These are phyloP conservation scores for Nicotiana otophora DNA, from an alignment of 257 asterid species.

Conservation along the genomic window DNA sequence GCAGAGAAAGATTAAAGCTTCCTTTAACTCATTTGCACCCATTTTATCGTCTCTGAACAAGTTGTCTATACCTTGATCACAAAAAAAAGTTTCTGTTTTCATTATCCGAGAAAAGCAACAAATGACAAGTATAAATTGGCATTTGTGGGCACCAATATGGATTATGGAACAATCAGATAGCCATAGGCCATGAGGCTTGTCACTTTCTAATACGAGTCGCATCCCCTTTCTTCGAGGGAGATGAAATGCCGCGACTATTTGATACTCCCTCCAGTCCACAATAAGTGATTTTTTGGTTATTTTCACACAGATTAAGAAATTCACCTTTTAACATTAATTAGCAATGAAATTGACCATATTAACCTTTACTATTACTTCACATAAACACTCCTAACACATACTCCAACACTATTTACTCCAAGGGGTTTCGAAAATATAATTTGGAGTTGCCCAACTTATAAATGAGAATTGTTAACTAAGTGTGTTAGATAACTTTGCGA, in stretches of 20 bases:
- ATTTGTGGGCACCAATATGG: not conserved
- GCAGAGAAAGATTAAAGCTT: conserved; percentile 34
- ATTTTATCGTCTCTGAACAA: conserved; percentile 8
- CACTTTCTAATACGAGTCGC: not conserved
- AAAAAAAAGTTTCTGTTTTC: not conserved
- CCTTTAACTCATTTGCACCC: conserved; percentile 27
- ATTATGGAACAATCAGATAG: not conserved
- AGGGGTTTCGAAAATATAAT: not conserved
- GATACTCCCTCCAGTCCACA: not conserved
- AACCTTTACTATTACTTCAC: too few relatives aligned
- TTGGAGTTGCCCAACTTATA: not conserved
- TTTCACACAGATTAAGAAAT: too few relatives aligned
- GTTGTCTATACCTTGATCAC: not conserved
- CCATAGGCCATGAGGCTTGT: not conserved
- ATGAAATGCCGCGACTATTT: not conserved
- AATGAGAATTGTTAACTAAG: not conserved
- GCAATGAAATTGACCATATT: too few relatives aligned
- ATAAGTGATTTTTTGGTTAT: too few relatives aligned
- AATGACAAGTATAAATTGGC: not conserved
- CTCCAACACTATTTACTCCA: too few relatives aligned
- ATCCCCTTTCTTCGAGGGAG: not conserved
- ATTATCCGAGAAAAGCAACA: not conserved
- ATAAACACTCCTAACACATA: too few relatives aligned
- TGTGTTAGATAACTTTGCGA: not conserved
- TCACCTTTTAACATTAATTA: too few relatives aligned